phyloP scores from a whole-genome alignment of 257 asterid species.

The Thymus mandschuricus region DNA sequence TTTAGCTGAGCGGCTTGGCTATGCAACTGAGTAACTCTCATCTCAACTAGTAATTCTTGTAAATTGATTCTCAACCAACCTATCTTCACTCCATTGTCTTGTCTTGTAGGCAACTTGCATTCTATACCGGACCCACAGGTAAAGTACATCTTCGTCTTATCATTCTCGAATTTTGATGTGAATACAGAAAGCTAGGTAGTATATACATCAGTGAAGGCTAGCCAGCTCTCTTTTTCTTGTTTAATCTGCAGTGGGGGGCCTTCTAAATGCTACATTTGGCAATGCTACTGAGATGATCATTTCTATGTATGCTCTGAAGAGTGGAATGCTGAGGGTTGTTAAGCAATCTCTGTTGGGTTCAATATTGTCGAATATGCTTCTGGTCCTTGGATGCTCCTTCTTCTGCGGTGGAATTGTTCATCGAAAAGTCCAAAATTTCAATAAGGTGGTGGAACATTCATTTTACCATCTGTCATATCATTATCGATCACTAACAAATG shows the following conservation, averaged over 20 bases:
- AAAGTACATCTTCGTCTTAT: neutral
- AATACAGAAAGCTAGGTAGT: no score
- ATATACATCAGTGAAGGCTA: no score
- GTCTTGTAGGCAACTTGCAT: conserved; percentile 67
- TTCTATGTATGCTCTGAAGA: conserved; percentile 84
- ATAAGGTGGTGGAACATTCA: conserved; percentile 60
- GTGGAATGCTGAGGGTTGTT: conserved; percentile 88
- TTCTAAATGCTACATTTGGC: conserved; percentile 94
- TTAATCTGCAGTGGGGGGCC: conserved; percentile 84
- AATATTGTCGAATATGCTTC: conserved; percentile 89
- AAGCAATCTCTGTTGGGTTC: conserved; percentile 91
- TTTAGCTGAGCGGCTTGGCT: conserved; percentile 94
- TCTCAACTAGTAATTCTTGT: neutral
- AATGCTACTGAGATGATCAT: conserved; percentile 99
- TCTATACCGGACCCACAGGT: conserved; percentile 80
- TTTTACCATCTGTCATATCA: neutral
- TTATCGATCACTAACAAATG: no score
- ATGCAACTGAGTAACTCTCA: conserved; percentile 83
- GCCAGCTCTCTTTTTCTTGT: neutral
- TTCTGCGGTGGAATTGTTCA: conserved; percentile 86
- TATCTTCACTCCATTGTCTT: conserved; percentile 19
- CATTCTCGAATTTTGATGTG: no score
- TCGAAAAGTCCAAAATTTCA: conserved; percentile 75
- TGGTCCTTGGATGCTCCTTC: conserved; percentile 97
- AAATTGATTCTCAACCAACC: conserved; percentile 20